These are phyloP conservation scores for Alternaria arbusti DNA, from an alignment of 2,329 filamentous ascomycete species.

Conservation along the genomic window DNA sequence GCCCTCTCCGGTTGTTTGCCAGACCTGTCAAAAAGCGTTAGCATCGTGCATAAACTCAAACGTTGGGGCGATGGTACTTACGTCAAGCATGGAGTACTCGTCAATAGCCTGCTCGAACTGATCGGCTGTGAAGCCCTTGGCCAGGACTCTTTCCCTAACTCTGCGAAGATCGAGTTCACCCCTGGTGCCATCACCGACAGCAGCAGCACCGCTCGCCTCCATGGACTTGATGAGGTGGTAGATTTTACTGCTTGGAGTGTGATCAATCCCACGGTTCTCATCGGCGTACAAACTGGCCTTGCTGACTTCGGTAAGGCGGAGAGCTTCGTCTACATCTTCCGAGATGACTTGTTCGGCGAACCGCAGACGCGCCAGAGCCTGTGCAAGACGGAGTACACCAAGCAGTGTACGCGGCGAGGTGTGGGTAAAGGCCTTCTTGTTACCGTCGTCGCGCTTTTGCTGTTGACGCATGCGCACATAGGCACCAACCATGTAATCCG, in stretches of 20 bases:
- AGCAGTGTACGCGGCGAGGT: constrained; percentile 93
- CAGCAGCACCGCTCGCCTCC: constrained; percentile 81
- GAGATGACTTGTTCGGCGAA: constrained; percentile 85
- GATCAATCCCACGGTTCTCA: constrained; percentile 62
- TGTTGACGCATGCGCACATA: constrained; percentile 94
- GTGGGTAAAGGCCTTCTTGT: constrained; percentile 91
- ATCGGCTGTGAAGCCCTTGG: constrained; percentile 95
- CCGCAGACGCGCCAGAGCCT: constrained; percentile 88
- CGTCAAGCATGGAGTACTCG: constrained; percentile 86
- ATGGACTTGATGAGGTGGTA: constrained; percentile 92
- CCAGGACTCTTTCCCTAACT: constrained; percentile 88
- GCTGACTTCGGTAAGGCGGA: constrained; percentile 88
- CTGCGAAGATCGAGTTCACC: constrained; percentile 85
- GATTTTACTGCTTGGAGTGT: constrained; percentile 86
- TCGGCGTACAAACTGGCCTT: constrained; percentile 89
- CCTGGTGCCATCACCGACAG: constrained; percentile 73
- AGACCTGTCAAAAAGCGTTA: constrained; percentile 53
- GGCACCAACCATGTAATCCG: constrained; percentile 95
- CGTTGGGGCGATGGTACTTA: constrained; percentile 60
- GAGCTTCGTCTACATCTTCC: constrained; percentile 94
- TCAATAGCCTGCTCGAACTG: constrained; percentile 87
- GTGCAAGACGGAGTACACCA: constrained; percentile 88
- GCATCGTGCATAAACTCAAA: constrained; percentile 13
- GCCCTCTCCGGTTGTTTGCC: constrained; percentile 62
- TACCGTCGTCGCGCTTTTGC: constrained; percentile 88